Percentiles rank a stretch among this genome's conserved stretches.
These are phyloP conservation scores for Penicillium argentinense DNA, from an alignment of 495 filamentous ascomycete genomes.

Conservation along the genomic window DNA sequence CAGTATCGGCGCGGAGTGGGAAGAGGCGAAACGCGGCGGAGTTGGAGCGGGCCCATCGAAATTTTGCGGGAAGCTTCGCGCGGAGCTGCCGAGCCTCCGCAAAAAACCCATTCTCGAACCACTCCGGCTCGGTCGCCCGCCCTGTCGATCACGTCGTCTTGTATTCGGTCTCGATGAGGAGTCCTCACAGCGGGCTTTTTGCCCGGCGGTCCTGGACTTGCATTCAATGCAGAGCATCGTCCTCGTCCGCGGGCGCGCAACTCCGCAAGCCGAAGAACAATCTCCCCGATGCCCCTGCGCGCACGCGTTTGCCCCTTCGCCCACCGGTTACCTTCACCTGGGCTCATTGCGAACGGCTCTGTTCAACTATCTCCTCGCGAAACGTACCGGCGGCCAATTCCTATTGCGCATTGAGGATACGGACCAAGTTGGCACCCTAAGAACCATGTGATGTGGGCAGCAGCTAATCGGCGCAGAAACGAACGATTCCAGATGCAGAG, in stretches of 20 bases:
- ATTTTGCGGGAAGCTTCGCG: slow-evolving; percentile 28
- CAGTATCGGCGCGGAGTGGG: slow-evolving; percentile 12
- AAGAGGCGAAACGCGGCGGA: slow-evolving; percentile 12
- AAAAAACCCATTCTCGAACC: slow-evolving; percentile 8
- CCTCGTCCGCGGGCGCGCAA: slow-evolving; percentile 29
- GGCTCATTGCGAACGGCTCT: slow-evolving; percentile 88
- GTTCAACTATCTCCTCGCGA: slow-evolving; percentile 89
- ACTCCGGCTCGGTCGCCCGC: neutral
- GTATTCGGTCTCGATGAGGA: slow-evolving; percentile 25
- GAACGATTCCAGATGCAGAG: slow-evolving; percentile 77
- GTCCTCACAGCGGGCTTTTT: slow-evolving; percentile 22
- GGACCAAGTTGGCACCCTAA: slow-evolving; percentile 64
- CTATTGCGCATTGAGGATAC: slow-evolving; percentile 92
- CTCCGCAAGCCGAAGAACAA: slow-evolving; percentile 34
- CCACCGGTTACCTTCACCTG: slow-evolving; percentile 90
- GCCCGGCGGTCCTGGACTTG: slow-evolving; percentile 44
- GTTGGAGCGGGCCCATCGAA: slow-evolving; percentile 19
- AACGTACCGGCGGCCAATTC: slow-evolving; percentile 88
- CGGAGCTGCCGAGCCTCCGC: slow-evolving; percentile 32
- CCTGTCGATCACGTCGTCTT: slow-evolving; percentile 1
- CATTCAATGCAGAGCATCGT: slow-evolving; percentile 39
- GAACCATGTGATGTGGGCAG: neutral
- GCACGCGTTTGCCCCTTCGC: slow-evolving; percentile 96
- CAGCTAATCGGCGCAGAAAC: slow-evolving; percentile 58
- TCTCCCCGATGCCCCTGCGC: slow-evolving; percentile 63